Evolutionary conservation across 352 stramenopile species (phyloP).

Genomic region (Phytophthora lateralis): DNA sequence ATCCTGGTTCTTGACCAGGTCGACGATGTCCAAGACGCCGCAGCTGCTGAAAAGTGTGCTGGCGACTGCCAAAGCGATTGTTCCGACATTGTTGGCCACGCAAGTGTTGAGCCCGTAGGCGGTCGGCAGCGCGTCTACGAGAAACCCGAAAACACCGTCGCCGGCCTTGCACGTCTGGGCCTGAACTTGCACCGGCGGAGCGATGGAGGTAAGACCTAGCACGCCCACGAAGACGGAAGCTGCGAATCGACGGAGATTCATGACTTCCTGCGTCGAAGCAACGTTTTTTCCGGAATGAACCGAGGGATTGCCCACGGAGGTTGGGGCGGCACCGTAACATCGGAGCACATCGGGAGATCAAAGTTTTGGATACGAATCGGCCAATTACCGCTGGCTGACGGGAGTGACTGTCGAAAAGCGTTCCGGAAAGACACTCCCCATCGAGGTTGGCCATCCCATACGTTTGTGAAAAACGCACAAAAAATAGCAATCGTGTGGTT

Average conservation of each 20-base stretch:
- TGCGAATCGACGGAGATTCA: slow-evolving; percentile 31
- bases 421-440: slow-evolving; percentile 10
- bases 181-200: slow-evolving; percentile 11
- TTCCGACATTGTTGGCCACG: slow-evolving; percentile 52
- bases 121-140: slow-evolving; percentile 34
- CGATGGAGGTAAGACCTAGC: slow-evolving; percentile 14
- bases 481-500: slow-evolving; percentile 19
- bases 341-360: slow-evolving; percentile 30
- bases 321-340: slow-evolving; percentile 9
- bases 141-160: slow-evolving; percentile 33
- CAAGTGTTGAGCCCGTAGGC: slow-evolving; percentile 55
- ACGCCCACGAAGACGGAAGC: slow-evolving; percentile 22
- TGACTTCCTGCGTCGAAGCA: slow-evolving; percentile 12
- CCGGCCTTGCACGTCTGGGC: slow-evolving; percentile 32
- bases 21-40: slow-evolving; percentile 41
- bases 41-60: slow-evolving; percentile 43
- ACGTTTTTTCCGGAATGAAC: slow-evolving; percentile 27
- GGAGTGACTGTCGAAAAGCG: slow-evolving; percentile 20
- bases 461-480: slow-evolving; percentile 29
- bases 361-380: slow-evolving; percentile 5
- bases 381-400: slow-evolving; percentile 16
- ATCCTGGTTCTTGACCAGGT: slow-evolving; percentile 38
- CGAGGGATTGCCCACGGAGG: not conserved
- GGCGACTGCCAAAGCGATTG: slow-evolving; percentile 30
- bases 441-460: slow-evolving; percentile 27